Conservation (phyloP, 805 yeast species). For the Alloascoidea africana region DNA sequence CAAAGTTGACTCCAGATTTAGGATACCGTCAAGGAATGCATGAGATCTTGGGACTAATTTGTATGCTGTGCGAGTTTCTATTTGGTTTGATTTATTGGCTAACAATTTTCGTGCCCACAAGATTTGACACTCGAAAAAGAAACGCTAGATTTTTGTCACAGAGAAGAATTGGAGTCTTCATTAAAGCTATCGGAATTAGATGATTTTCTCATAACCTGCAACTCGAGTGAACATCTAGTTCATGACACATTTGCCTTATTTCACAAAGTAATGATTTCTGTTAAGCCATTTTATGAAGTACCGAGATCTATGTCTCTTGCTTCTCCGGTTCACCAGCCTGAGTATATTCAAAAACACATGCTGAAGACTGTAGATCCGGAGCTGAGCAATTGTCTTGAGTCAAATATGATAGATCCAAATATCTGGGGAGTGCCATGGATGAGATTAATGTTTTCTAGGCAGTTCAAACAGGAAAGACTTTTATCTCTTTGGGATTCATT, state of each 20-base stretch:
- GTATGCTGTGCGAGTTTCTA: slow-evolving; percentile 8
- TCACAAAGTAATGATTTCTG: slow-evolving; percentile 14
- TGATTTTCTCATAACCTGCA: not conserved
- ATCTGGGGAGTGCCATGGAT: slow-evolving; percentile 15
- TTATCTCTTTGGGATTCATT: slow-evolving; percentile 19
- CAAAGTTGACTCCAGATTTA: slow-evolving; percentile 27
- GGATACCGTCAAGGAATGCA: slow-evolving; percentile 44
- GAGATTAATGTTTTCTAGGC: slow-evolving; percentile 19
- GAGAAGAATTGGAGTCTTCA: not conserved
- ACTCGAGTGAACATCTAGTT: slow-evolving; percentile 9
- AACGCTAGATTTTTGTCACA: not conserved
- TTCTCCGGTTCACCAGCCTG: slow-evolving; percentile 15
- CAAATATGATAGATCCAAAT: not conserved
- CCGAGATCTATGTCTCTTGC: slow-evolving; percentile 11
- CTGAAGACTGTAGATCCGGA: slow-evolving; percentile 15
- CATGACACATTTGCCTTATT: slow-evolving; percentile 17
- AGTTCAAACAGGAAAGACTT: slow-evolving; percentile 15
- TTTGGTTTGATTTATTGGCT: not conserved
- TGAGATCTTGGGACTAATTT: slow-evolving; percentile 34
- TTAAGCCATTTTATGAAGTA: slow-evolving; percentile 16
- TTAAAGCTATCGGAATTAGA: not conserved
- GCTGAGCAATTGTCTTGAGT: slow-evolving; percentile 5
- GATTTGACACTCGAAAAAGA: not conserved
- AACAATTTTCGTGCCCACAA: not conserved
- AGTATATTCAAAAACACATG: slow-evolving; percentile 15